Evolutionary conservation across 495 filamentous ascomycete genomes (phyloP), one percentile per base, ranked within the genome.

Genomic region (Tuber calosporum): DNA sequence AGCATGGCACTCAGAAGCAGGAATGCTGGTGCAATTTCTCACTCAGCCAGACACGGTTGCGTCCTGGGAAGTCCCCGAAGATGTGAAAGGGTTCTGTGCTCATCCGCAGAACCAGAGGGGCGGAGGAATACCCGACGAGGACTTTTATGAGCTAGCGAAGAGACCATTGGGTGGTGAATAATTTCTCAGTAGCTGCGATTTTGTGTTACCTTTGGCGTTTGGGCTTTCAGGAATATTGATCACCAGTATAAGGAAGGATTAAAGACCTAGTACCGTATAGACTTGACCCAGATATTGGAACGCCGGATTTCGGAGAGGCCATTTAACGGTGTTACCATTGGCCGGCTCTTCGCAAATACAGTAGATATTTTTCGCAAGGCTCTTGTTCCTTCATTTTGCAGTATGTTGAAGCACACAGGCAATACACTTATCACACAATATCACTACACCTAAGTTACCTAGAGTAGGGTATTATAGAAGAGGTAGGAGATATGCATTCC

Each of bases 11-110:
- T 80, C 82, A 9, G 87, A 88, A 73, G 86, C 86, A 22, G 88
- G 88, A 0, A 83, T 90, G 83, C 70, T 86, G 53, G 88, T 89
- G 88, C 87, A 88, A 80, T 86, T 89, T 74, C 68, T 88, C 74
- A 82, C 83, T n/a, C 80, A 82, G 39, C 72, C 82, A 30, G 86
- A 88, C 69, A 78, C 81, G 68, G 79, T 87, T 69, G 82, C 76
- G 40, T 58, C 40, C 15, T 85, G 85, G 84, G 39, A 79, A 67
- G 72, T 87, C 20, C 86, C 87, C 6, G 80, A 79, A 68, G 84
- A 84, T 53, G 82, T 86, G 39, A 79, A 77, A 67, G 77, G 77
- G 37, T 72, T 87, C 26, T 87, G 86, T 74, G 79, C 79, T 1
- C 76, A 77, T 36, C 81, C 80, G 22, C 85, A 84, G 53, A 72